Conservation (phyloP, 768 basidiomycete genomes). For the Mycena latifolia region DNA sequence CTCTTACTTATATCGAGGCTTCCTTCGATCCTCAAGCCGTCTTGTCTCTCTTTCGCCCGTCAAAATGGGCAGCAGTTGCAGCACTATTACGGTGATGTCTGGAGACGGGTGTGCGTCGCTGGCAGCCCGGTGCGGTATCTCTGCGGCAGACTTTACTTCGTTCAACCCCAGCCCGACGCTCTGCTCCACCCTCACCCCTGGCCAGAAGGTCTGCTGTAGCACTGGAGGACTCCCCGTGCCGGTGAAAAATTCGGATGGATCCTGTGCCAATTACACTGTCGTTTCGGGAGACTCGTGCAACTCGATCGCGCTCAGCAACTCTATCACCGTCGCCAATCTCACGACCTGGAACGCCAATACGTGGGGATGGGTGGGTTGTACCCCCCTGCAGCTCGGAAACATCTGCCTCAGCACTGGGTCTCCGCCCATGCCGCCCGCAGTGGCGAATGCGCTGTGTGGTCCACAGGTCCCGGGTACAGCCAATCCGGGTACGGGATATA, state of each 20-base stretch:
- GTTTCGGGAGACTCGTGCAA: conserved; percentile 8
- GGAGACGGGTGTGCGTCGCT: conserved; percentile 12
- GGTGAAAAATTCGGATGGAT: neutral
- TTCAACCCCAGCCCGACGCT: conserved; percentile 22
- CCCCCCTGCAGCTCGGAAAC: neutral
- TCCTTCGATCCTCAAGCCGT: no score
- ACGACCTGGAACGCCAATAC: conserved; percentile 4
- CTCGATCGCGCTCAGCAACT: conserved; percentile 2
- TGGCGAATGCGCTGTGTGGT: conserved; percentile 12
- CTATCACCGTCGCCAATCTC: conserved; percentile 5
- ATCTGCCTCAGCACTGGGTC: conserved; percentile 13
- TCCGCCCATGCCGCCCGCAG: conserved; percentile 3
- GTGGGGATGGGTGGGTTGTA: conserved; percentile 15
- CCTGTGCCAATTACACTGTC: conserved; percentile 1
- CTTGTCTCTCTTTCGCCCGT: no score
- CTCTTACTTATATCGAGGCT: no score
- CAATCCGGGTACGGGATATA: neutral
- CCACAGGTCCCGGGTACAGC: conserved; percentile 11
- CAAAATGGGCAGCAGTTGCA: no score
- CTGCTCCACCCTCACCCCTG: conserved; percentile 12
- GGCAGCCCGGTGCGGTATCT: conserved; percentile 13
- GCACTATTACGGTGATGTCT: conserved; percentile 10
- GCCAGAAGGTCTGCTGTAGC: conserved; percentile 12
- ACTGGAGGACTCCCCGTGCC: conserved; percentile 6
- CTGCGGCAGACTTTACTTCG: conserved; percentile 14